Percentiles rank a stretch among this genome's conserved stretches.
Conservation (phyloP, 202 grass and related monocot genomes). For the Setaria italica region DNA sequence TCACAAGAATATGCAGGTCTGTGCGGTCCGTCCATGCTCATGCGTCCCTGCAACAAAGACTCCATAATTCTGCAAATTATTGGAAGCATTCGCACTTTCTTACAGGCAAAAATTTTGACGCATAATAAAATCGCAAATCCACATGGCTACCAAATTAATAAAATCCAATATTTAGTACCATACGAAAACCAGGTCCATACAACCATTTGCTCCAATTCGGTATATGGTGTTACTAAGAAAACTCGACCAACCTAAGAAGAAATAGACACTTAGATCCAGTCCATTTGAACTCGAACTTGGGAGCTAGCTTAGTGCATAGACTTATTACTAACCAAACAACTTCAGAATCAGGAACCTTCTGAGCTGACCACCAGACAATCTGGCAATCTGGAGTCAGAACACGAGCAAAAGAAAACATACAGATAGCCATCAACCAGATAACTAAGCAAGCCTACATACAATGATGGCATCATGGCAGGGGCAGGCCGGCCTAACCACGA, state of each 20-base stretch:
- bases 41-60: not conserved
- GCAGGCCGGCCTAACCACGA: not conserved
- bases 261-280: not conserved
- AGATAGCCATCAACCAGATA: not conserved
- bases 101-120: not conserved
- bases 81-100: too few relatives aligned
- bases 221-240: not conserved
- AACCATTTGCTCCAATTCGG: not conserved
- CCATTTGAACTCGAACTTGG: too few relatives aligned
- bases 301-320: not conserved
- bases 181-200: not conserved
- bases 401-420: not conserved
- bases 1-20: not conserved
- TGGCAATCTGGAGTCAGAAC: constrained; percentile 3
- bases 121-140: not conserved
- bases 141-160: not conserved
- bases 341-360: not conserved
- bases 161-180: not conserved
- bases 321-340: not conserved
- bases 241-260: not conserved
- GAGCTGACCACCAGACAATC: not conserved
- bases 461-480: not conserved
- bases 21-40: not conserved
- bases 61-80: not conserved
- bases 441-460: constrained; percentile 3